A percentile compares a stretch with the other conserved stretches of the same genome.
Evolutionary conservation across 2,329 filamentous ascomycete genomes (phyloP).

Genomic region (Rhexocercosporidium sp.): DNA sequence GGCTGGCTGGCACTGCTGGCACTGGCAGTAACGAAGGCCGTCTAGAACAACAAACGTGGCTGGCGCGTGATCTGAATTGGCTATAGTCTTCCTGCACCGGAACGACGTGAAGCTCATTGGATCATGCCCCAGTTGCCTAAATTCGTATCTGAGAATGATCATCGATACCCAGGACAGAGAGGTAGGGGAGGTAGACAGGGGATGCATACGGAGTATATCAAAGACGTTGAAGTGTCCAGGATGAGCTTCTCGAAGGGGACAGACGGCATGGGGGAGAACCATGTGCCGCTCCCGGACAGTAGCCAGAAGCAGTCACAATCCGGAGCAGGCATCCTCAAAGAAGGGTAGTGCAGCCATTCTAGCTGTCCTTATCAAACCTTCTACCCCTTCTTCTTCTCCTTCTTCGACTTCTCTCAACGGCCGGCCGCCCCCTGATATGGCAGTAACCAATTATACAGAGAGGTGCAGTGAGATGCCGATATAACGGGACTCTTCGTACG

Average conservation of each 20-base stretch:
- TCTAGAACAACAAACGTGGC: constrained; percentile 37
- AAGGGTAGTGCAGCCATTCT: constrained; percentile 23
- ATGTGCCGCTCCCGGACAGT: constrained; percentile 35
- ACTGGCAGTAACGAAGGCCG: constrained; percentile 26
- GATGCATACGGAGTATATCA: constrained; percentile 33
- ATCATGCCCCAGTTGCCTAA: constrained; percentile 36
- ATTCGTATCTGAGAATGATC: constrained; percentile 37
- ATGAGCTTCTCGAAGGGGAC: constrained; percentile 25
- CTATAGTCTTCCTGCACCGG: constrained; percentile 26
- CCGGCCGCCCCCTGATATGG: constrained; percentile 16
- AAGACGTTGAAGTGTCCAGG: constrained; percentile 35
- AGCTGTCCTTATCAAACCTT: constrained; percentile 1
- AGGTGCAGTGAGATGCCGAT: background rate
- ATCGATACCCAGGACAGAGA: constrained; percentile 20
- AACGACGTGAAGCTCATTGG: constrained; percentile 21
- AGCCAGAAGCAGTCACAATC: constrained; percentile 31
- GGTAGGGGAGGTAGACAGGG: background rate
- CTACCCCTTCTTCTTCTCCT: background rate
- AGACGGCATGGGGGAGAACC: constrained; percentile 30
- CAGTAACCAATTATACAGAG: background rate
- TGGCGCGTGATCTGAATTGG: constrained; percentile 41
- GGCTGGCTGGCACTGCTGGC: background rate
- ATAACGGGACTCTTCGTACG: constrained; percentile 1
- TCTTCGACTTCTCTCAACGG: constrained; percentile 12
- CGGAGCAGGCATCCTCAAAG: constrained; percentile 31